phyloP scores from a whole-genome alignment of 2,329 filamentous ascomycete species.

The Dothistroma septosporum region DNA sequence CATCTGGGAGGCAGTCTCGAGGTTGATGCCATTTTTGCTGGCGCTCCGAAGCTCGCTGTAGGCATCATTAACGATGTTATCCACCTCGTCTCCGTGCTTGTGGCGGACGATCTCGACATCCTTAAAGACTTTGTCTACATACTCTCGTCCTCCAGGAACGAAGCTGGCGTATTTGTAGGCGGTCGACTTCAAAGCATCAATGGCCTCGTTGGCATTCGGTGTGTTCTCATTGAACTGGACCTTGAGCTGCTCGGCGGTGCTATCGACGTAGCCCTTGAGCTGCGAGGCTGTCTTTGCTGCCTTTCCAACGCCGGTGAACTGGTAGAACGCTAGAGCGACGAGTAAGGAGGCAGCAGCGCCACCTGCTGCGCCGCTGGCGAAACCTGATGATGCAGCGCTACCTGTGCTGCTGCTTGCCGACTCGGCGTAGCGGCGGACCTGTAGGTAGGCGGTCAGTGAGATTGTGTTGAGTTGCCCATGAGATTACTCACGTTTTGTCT shows the following conservation, averaged over 20 bases:
- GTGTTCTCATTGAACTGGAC: constrained; percentile 51
- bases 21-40: constrained; percentile 54
- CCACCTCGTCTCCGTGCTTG: constrained; percentile 66
- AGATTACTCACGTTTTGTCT: background rate
- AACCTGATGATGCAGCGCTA: background rate
- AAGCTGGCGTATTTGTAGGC: constrained; percentile 66
- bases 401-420: constrained; percentile 7
- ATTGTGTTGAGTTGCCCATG: background rate
- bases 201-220: constrained; percentile 61
- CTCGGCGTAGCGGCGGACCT: constrained; percentile 13
- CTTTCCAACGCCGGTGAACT: constrained; percentile 44
- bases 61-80: constrained; percentile 62
- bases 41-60: constrained; percentile 64
- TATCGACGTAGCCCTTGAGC: constrained; percentile 56
- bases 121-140: constrained; percentile 65
- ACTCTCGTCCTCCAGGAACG: constrained; percentile 65
- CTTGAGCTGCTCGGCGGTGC: constrained; percentile 52
- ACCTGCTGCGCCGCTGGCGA: constrained; percentile 25
- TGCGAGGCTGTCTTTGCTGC: constrained; percentile 44
- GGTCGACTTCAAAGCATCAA: constrained; percentile 61
- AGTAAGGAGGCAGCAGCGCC: constrained; percentile 48
- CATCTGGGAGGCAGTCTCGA: constrained; percentile 59
- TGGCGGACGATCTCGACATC: constrained; percentile 65
- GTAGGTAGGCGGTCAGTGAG: background rate
- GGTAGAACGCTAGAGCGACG: constrained; percentile 52